Evolutionary conservation across 176 grass and related monocot genomes (phyloP), one percentile per base, ranked within the genome.

Genomic region (Phragmites australis): DNA sequence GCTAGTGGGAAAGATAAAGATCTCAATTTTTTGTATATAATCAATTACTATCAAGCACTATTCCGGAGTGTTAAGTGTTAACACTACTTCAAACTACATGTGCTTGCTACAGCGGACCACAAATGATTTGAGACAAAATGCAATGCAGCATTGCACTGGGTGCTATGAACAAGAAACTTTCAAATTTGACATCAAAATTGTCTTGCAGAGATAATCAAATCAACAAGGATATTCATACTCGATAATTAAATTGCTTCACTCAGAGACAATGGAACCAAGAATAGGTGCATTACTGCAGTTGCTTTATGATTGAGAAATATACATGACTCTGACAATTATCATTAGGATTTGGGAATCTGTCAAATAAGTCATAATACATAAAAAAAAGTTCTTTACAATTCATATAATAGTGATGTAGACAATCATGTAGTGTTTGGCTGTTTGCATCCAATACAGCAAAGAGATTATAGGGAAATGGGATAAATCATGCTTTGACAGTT

Each of bases 51-150:
- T 0, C 40, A 40, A 23, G 13, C 0, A 4, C 11, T 29, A 47
- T 14, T 50, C 52, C 62, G n/a, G 37, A 45, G 45, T 17, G 25
- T 69, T 12, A 4, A 45, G 45, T 17, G 25, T 69, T 12, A 4
- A 18, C n/a, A 39, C 12, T 68, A 68, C 6, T 46, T 76, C 13
- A 45, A 84, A 13, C 30, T 39, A 48, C 32, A 58, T 49, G 29
- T 30, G 29, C n/a, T 64, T 66, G 56, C 73, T 63, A 44, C 55
- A 85, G 44, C 1, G 11, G 17, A 22, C 16, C 34, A 46, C 41
- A 84, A 37, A 25, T 49, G 21, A 76, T 77, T 76, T 50, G 16
- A 39, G 44, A 12, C 30, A 59, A 77, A 15, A 1, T 76, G 44
- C 21, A 72, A 37, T 22, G 34, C 18, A 52, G 69, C 46, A 59